A percentile compares a stretch with the other conserved stretches of the same genome.
Evolutionary conservation across 2,329 filamentous ascomycete species (phyloP).

Genomic region (Aspergillus proliferans): DNA sequence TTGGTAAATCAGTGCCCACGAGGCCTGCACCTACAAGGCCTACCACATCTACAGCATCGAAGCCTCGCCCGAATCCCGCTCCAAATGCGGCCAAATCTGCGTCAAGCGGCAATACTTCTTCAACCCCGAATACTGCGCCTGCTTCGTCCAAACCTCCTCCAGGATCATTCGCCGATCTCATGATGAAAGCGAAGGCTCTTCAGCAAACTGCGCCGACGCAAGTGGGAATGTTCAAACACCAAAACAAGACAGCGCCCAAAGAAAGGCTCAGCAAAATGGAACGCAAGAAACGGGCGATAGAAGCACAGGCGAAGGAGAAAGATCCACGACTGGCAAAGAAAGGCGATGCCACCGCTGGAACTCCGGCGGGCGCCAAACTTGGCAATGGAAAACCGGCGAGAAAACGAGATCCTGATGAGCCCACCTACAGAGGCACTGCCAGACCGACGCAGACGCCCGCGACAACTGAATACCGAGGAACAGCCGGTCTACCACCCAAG

Average conservation of each 20-base stretch:
- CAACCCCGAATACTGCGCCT: conserved; percentile 13
- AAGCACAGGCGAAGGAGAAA: conserved; percentile 38
- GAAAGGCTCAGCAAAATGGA: conserved; percentile 53
- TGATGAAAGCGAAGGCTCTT: conserved; percentile 53
- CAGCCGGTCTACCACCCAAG: conserved; percentile 30
- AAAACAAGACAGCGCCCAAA: conserved; percentile 38
- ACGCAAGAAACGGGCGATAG: conserved; percentile 40
- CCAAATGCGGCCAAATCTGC: conserved; percentile 14
- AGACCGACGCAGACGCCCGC: conserved; percentile 22
- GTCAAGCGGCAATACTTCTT: conserved; percentile 12
- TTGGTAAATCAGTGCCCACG: conserved; percentile 12
- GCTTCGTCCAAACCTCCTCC: conserved; percentile 42
- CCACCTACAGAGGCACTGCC: conserved; percentile 35
- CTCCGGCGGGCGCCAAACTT: conserved; percentile 14
- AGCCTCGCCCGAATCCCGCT: conserved; percentile 10
- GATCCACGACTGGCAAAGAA: conserved; percentile 28
- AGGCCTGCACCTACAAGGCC: conserved; percentile 14
- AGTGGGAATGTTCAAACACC: conserved; percentile 53
- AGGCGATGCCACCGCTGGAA: conserved; percentile 13
- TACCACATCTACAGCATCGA: conserved; percentile 13
- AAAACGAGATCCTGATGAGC: conserved; percentile 27
- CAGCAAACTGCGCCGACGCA: conserved; percentile 41
- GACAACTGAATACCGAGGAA: conserved; percentile 35
- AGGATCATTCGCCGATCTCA: conserved; percentile 54
- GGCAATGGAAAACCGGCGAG: conserved; percentile 16